Evolutionary conservation across 148 eudicot species (phyloP), one percentile per base, ranked within the genome.

Genomic region (Linanthus parryae): DNA sequence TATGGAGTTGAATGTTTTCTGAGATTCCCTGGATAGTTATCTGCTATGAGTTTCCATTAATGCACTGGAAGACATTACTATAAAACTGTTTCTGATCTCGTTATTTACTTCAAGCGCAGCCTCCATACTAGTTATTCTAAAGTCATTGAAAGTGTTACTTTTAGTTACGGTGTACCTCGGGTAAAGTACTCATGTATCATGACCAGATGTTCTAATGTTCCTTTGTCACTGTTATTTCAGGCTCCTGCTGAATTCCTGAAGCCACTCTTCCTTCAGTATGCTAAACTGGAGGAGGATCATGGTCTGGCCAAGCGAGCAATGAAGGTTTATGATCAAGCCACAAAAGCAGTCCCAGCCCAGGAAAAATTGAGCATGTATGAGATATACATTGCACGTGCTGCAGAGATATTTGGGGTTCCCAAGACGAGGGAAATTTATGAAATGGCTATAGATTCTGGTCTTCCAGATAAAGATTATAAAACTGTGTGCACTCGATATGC

Each of bases 351-450:
- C 48, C 99, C 98, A 8, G 75, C 85, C 36, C 63, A 58, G 64
- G 94, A 87, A 70, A 92, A 84, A 72, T 62, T 92, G 70, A 79
- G 90, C 73, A 92, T 87, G 99, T 92, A 88, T 60, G 91, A 88
- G 67, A 79, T 88, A 35, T 88, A 88, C 71, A 87, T 92, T 53
- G 90, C 96, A 34, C 81, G 91, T 59, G 94, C 96, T 39, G 83
- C 96, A 18, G 99, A 88, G 58, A 84, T 88, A 43, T 92, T 81
- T 59, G 99, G 99, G 43, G 88, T 92, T 34, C 85, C 99, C 27
- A 85, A 76, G 59, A 84, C 99, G 7, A 75, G 99, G 66, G 88
- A 84, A 47, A 92, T 92, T 16, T 92, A 92, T 58, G 94, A 84
- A 68, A 85, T 84, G 59, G 99, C 96, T 4, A 88, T 92, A 48